Evolutionary conservation across 257 asterid species (phyloP), one percentile per base, ranked within the genome.

Genomic region (Haberlea rhodopensis): DNA sequence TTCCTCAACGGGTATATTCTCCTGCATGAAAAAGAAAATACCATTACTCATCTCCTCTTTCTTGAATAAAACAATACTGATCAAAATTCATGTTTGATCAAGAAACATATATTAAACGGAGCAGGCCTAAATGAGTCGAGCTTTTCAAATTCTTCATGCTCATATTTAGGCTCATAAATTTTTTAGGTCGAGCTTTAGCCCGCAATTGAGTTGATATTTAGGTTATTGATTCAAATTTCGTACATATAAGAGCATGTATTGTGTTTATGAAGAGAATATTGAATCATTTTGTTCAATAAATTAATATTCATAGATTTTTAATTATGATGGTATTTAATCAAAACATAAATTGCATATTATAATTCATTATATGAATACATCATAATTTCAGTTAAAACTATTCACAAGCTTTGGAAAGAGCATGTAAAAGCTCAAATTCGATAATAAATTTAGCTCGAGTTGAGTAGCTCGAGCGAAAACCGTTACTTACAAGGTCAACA

Each of bases 1-100:
- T 78, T 87, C 95, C 45, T 90, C 96, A 40, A 90, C 26, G 0
- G 96, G 96, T 40, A 87, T 75, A 0, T 84, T 76, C 67, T 85
- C 95, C 97, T 90, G 54, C n/a, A n/a, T 21, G 58, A 10, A 27
- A 31, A 6, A 56, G 19, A 58, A 55, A 57, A n/a, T 21, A 9
- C 43, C 53, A 49, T 63, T 3, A 46, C 40, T 31, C 65, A 64
- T 20, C 31, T 5, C 2, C 15, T 24, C 56, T 22, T 46, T 57
- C 9, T 57, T 43, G 51, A 43, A 43, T 37, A 43, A n/a, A 43
- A 43, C 51, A 5, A 40, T 40, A 3, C 13, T 40, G 48, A 11
- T 40, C 48, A 40, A 40, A 18, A 40, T 40, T 40, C 48, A 43
- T 15, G 19, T 16, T 43, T 15, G 51, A 16, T 43, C 20, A 43